These are phyloP conservation scores for Ceratobasidium theobromae DNA, from an alignment of 1,284 basidiomycete species.

Conservation along the genomic window DNA sequence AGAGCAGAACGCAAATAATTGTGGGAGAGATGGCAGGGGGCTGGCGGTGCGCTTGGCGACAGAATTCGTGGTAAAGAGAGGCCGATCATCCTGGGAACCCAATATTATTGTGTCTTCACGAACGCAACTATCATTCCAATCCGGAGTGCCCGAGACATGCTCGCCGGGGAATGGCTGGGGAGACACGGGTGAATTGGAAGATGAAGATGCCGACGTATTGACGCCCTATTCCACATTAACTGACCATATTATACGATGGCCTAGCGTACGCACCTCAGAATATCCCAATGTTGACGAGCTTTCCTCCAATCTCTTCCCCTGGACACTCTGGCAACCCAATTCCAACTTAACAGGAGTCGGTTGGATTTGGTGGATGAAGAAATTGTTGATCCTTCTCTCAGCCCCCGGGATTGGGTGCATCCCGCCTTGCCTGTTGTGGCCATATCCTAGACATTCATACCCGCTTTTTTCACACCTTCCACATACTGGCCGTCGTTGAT, in stretches of 20 bases:
- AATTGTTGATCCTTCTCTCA: too few relatives aligned
- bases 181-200: background rate
- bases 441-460: constrained; percentile 2
- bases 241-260: background rate
- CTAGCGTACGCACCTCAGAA: background rate
- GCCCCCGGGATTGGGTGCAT: too few relatives aligned
- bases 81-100: too few relatives aligned
- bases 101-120: too few relatives aligned
- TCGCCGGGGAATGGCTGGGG: background rate
- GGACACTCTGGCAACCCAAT: too few relatives aligned
- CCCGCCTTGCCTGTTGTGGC: background rate
- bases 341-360: too few relatives aligned
- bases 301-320: too few relatives aligned
- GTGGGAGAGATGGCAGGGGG: background rate
- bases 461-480: constrained; percentile 3
- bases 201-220: background rate
- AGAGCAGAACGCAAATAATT: background rate
- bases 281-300: background rate
- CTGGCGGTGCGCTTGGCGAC: background rate
- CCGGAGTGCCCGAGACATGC: too few relatives aligned
- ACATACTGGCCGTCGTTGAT: constrained; percentile 12
- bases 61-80: background rate
- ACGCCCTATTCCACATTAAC: background rate
- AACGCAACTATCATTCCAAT: too few relatives aligned
- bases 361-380: too few relatives aligned